Percentiles rank a stretch among this genome's conserved stretches.
phyloP scores from a whole-genome alignment of 345 rosid genomes.

The Raphanus sativus region DNA sequence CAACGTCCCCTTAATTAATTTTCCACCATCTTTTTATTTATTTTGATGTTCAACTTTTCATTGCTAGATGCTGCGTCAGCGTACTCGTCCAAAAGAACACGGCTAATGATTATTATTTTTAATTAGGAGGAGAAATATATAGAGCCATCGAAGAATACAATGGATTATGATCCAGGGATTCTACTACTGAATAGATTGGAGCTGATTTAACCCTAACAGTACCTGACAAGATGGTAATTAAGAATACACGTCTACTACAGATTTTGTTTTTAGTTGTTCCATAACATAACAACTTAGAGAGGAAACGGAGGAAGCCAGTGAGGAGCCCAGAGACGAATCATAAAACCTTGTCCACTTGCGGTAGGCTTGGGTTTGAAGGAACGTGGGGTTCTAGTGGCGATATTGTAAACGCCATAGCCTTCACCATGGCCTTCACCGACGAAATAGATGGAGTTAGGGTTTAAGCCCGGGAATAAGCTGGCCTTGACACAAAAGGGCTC shows the following conservation, averaged over 20 bases:
- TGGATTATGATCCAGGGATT: background rate
- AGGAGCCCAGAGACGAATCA: background rate
- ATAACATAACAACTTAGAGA: background rate
- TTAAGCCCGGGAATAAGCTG: conserved; percentile 24
- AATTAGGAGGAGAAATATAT: background rate
- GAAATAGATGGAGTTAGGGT: conserved; percentile 20
- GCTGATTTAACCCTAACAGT: background rate
- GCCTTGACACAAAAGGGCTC: conserved; percentile 23
- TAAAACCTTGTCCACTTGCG: background rate
- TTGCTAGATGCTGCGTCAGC: too few relatives aligned
- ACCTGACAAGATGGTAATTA: background rate
- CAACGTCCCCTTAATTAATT: too few relatives aligned
- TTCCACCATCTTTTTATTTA: too few relatives aligned
- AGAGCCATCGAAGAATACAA: background rate
- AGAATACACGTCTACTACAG: background rate
- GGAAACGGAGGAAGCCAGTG: conserved; percentile 6
- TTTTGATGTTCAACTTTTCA: too few relatives aligned
- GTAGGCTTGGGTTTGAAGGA: conserved; percentile 1
- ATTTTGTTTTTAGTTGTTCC: background rate
- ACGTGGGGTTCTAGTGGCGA: conserved; percentile 22
- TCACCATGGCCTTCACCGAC: background rate
- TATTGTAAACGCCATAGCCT: conserved; percentile 3
- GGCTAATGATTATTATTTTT: too few relatives aligned
- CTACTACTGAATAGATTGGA: background rate
- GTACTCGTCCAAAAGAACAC: too few relatives aligned